A percentile compares a stretch with the other conserved stretches of the same genome.
Evolutionary conservation across 108 stramenopile species (phyloP).

Genomic region (Cyclotella kingstonii): DNA sequence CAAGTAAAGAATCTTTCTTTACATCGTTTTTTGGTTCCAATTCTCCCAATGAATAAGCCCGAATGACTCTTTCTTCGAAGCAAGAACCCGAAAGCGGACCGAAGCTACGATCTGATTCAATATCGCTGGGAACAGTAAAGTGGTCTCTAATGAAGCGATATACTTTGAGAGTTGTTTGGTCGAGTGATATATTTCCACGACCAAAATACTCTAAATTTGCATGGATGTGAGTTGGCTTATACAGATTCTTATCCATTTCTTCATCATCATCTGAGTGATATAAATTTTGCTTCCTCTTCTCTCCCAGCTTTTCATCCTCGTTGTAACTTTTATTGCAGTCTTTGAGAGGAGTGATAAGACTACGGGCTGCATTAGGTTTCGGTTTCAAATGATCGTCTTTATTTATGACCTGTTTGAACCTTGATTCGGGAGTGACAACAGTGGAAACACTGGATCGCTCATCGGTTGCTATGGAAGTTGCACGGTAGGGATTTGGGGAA

Average conservation of each 20-base stretch:
- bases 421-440: constrained; percentile 28
- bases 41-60: constrained; percentile 55
- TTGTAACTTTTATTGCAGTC: not conserved
- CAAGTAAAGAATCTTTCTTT: constrained; percentile 5
- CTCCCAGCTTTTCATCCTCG: not conserved
- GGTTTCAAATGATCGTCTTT: not conserved
- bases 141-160: constrained; percentile 58
- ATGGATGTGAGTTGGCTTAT: constrained; percentile 61
- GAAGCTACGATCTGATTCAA: constrained; percentile 52
- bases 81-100: constrained; percentile 69
- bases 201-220: constrained; percentile 56
- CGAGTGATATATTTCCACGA: constrained; percentile 41
- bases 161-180: constrained; percentile 19
- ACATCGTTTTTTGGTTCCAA: constrained; percentile 32
- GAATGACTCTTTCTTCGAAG: constrained; percentile 70
- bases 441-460: no score
- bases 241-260: constrained; percentile 8
- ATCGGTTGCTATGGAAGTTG: no score
- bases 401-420: constrained; percentile 8
- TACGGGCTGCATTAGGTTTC: constrained; percentile 26
- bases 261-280: constrained; percentile 32
- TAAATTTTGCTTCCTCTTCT: not conserved
- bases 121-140: constrained; percentile 56
- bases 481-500: no score
- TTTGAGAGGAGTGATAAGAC: constrained; percentile 22